Percentiles rank a stretch among this genome's conserved stretches.
These are phyloP conservation scores for Neopestalotiopsis rosae DNA, from an alignment of 2,329 filamentous ascomycete genomes.

Conservation along the genomic window DNA sequence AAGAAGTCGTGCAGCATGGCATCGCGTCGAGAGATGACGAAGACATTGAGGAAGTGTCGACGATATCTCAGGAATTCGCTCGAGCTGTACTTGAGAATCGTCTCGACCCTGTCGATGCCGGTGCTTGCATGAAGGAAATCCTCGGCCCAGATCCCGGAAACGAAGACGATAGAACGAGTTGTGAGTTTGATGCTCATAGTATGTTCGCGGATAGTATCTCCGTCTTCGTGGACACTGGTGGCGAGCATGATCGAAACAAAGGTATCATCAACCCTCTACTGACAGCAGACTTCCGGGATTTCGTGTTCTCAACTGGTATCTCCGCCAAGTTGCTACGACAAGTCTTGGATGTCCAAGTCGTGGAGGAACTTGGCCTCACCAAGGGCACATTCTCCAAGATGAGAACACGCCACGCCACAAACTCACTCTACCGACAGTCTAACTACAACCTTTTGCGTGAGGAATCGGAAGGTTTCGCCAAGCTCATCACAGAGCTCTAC, in stretches of 20 bases:
- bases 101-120: slow-evolving; percentile 72
- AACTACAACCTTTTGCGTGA: slow-evolving; percentile 96
- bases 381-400: slow-evolving; percentile 84
- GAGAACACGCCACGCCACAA: slow-evolving; percentile 88
- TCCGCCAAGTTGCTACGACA: slow-evolving; percentile 76
- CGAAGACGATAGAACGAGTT: slow-evolving; percentile 49
- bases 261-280: slow-evolving; percentile 34
- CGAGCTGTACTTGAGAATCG: slow-evolving; percentile 74
- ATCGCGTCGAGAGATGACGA: slow-evolving; percentile 68
- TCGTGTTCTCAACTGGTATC: slow-evolving; percentile 76
- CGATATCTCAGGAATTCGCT: slow-evolving; percentile 84
- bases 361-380: slow-evolving; percentile 80
- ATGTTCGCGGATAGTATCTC: slow-evolving; percentile 85
- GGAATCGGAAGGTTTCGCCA: slow-evolving; percentile 96
- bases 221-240: slow-evolving; percentile 76
- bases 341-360: slow-evolving; percentile 78
- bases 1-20: slow-evolving; percentile 70
- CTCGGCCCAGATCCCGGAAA: slow-evolving; percentile 62
- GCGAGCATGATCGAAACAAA: slow-evolving; percentile 33
- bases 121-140: slow-evolving; percentile 75
- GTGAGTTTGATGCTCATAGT: slow-evolving; percentile 65
- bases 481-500: slow-evolving; percentile 94
- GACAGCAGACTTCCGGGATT: slow-evolving; percentile 62
- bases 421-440: slow-evolving; percentile 90
- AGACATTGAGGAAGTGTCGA: slow-evolving; percentile 71